Evolutionary conservation across 169 alveolate species (phyloP), one percentile per base, ranked within the genome.

Genomic region (Pseudocohnilembus persalinus): DNA sequence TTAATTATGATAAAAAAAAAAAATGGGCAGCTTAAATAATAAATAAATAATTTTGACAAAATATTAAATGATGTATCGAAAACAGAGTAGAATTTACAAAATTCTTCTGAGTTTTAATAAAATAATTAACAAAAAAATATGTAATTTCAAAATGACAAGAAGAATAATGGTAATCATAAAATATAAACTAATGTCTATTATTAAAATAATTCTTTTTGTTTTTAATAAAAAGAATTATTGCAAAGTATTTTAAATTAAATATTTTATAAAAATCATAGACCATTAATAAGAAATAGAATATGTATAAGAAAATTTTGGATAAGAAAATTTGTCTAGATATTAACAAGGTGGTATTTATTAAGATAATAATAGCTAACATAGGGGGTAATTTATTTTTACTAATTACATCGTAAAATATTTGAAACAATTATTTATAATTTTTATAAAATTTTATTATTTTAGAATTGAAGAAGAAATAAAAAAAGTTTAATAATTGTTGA

Each of bases 31-130:
- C 76, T 81, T 28, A 85, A 85, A 79, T 32, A 81, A 28, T 85
- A 86, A 74, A 81, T 86, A 25, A 68, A 86, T n/a, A 73, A 86
- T 29, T 86, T 79, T 75, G 90, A 86, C 65, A 81, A 86, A 86
- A 75, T 86, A 34, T 29, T 79, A 0, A 85, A 78, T 74, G 76
- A 85, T 68, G 85, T 79, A 28, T 68, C 77, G 49, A 85, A 78
- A 72, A 87, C 73, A 49, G 84, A 79, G 27, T 74, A 63, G 29
- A 24, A 79, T 1, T n/a, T n/a, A n/a, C n/a, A n/a, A n/a, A n/a
- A n/a, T n/a, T n/a, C n/a, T n/a, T n/a, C n/a, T n/a, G n/a, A n/a
- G n/a, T n/a, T n/a, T n/a, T n/a, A n/a, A n/a, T n/a, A n/a, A n/a
- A n/a, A n/a, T n/a, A n/a, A n/a, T n/a, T n/a, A n/a, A n/a, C n/a